These are phyloP conservation scores for Aspergillus eucalypticola DNA, from an alignment of 2,329 filamentous ascomycete genomes.

Conservation along the genomic window DNA sequence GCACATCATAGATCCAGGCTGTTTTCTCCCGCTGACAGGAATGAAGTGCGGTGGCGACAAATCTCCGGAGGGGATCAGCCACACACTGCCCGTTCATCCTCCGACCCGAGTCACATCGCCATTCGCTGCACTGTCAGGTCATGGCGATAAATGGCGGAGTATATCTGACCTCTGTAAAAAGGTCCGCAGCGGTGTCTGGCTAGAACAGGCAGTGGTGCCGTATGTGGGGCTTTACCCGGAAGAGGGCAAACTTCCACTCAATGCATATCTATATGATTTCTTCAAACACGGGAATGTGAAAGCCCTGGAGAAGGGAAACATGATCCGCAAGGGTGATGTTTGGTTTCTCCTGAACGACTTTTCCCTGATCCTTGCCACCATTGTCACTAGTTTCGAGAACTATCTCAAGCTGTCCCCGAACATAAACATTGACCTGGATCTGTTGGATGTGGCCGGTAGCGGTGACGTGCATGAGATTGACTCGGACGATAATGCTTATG, in stretches of 20 bases:
- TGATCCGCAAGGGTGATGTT: conserved; percentile 65
- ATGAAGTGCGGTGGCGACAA: conserved; percentile 42
- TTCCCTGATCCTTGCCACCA: conserved; percentile 50
- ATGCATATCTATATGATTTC: conserved; percentile 66
- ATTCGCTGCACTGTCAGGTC: conserved; percentile 71
- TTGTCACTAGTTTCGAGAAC: conserved; percentile 35
- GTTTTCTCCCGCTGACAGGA: conserved; percentile 60
- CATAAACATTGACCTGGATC: conserved; percentile 7
- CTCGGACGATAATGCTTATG: conserved; percentile 16
- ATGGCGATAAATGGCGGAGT: conserved; percentile 62
- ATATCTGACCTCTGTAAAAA: conserved; percentile 69
- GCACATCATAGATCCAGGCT: conserved; percentile 58
- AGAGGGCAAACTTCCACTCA: conserved; percentile 49
- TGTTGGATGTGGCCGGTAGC: conserved; percentile 29
- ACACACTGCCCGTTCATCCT: background rate
- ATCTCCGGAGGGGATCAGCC: conserved; percentile 6
- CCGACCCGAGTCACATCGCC: conserved; percentile 57
- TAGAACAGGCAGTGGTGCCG: conserved; percentile 73
- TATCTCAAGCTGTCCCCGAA: conserved; percentile 29
- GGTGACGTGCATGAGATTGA: conserved; percentile 30
- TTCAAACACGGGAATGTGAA: conserved; percentile 69
- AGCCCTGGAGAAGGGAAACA: conserved; percentile 64
- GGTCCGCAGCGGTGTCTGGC: conserved; percentile 67
- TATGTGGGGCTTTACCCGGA: conserved; percentile 64
- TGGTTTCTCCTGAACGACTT: conserved; percentile 74